phyloP scores from a whole-genome alignment of 1,284 basidiomycete genomes.

The Apiotrichum sp. region DNA sequence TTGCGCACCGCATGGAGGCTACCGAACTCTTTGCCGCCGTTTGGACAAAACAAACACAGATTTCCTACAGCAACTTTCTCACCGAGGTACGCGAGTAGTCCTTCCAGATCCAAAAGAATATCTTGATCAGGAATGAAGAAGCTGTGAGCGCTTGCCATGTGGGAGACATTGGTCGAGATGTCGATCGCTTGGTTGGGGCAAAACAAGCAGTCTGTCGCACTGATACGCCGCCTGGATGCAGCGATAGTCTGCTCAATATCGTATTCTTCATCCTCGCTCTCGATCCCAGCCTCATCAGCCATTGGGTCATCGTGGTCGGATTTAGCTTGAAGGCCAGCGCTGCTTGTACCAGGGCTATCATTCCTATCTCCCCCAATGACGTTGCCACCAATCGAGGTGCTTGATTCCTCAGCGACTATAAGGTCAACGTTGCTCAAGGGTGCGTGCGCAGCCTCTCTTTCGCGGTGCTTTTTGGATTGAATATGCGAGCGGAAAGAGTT shows the following conservation, averaged over 20 bases:
- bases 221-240: constrained; percentile 58
- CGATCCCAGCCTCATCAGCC: too few relatives aligned
- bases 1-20: constrained; percentile 77
- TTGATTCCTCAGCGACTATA: constrained; percentile 35
- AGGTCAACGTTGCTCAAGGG: constrained; percentile 8
- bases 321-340: too few relatives aligned
- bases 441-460: constrained; percentile 54
- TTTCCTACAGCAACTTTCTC: constrained; percentile 92
- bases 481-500: constrained; percentile 86
- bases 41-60: constrained; percentile 82
- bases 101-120: constrained; percentile 75
- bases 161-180: constrained; percentile 65
- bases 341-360: too few relatives aligned
- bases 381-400: constrained; percentile 50
- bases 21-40: constrained; percentile 69
- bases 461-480: constrained; percentile 83
- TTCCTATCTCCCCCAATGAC: too few relatives aligned
- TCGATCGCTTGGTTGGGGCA: constrained; percentile 58
- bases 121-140: constrained; percentile 96
- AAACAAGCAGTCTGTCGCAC: constrained; percentile 74
- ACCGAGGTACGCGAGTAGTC: constrained; percentile 78
- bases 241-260: constrained; percentile 72
- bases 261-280: constrained; percentile 42
- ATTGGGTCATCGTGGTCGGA: too few relatives aligned
- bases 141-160: constrained; percentile 83